phyloP scores from a whole-genome alignment of 768 basidiomycete genomes.

The Strobilomyces dryophilus region DNA sequence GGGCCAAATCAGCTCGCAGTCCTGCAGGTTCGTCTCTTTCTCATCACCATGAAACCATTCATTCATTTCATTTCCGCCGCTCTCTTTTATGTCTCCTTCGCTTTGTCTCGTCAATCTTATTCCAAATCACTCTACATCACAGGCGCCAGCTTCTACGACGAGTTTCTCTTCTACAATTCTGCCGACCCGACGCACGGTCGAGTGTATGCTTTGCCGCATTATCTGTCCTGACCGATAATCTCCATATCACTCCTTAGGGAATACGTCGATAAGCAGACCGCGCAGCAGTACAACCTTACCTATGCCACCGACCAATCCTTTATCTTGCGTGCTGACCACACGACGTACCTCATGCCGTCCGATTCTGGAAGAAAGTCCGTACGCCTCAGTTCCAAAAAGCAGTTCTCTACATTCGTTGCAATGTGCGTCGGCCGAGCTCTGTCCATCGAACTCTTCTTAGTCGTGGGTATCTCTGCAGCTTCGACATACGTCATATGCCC shows the following conservation, averaged over 20 bases:
- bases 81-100: not conserved
- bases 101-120: conserved; percentile 7
- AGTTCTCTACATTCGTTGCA: conserved; percentile 14
- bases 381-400: conserved; percentile 23
- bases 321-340: conserved; percentile 30
- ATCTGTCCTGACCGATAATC: not conserved
- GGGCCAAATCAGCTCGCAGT: not conserved
- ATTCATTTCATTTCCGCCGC: not conserved
- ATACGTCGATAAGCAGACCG: conserved; percentile 26
- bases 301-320: conserved; percentile 25
- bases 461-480: conserved; percentile 6
- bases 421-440: conserved; percentile 13
- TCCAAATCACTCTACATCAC: conserved; percentile 36
- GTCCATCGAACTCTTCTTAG: not conserved
- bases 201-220: too few species aligned
- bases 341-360: conserved; percentile 16
- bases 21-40: conserved; percentile 5
- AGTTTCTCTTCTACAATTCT: conserved; percentile 46
- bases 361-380: conserved; percentile 29
- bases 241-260: conserved; percentile 8
- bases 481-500: conserved; percentile 31
- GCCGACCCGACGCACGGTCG: conserved; percentile 47
- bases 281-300: conserved; percentile 28
- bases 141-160: conserved; percentile 45
- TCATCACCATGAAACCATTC: conserved; percentile 5